phyloP scores from a whole-genome alignment of 2,329 filamentous ascomycete genomes.

The Ilyonectria sp. region DNA sequence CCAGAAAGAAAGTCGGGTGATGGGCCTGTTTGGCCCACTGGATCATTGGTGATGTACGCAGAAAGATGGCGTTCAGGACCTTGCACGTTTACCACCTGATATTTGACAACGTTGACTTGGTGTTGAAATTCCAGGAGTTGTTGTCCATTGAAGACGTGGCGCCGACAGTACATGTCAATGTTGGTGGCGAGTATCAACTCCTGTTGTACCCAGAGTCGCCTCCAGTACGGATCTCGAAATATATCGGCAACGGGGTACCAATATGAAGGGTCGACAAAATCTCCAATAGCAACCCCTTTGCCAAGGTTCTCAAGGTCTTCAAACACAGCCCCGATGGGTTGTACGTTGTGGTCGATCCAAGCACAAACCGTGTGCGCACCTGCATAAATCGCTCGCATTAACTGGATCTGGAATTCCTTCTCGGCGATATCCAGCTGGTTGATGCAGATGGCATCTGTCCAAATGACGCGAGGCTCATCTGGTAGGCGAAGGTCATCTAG shows the following conservation, averaged over 20 bases:
- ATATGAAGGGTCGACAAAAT: conserved; percentile 5
- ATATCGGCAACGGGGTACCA: conserved; percentile 27
- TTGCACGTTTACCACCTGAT: not conserved
- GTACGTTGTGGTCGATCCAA: conserved; percentile 19
- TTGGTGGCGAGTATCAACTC: conserved; percentile 14
- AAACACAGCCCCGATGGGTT: not conserved
- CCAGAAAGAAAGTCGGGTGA: conserved; percentile 1
- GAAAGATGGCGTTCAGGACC: not conserved
- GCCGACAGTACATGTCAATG: conserved; percentile 15
- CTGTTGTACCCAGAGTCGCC: conserved; percentile 21
- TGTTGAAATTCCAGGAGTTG: conserved; percentile 12
- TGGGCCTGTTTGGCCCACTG: not conserved
- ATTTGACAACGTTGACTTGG: not conserved
- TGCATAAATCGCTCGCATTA: conserved; percentile 25
- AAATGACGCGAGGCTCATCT: conserved; percentile 14
- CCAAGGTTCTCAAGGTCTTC: conserved; percentile 1
- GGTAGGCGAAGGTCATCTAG: conserved; percentile 11
- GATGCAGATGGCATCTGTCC: conserved; percentile 30
- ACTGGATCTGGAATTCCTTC: conserved; percentile 18
- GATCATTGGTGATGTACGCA: not conserved
- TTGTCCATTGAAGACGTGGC: not conserved
- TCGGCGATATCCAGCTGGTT: conserved; percentile 21
- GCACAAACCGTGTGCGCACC: conserved; percentile 15
- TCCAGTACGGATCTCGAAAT: conserved; percentile 26
- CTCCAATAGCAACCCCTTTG: conserved; percentile 10